Evolutionary conservation across 2,329 filamentous ascomycete species (phyloP), one percentile per base, ranked within the genome.

Genomic region (Pseudogymnoascus verrucosus): DNA sequence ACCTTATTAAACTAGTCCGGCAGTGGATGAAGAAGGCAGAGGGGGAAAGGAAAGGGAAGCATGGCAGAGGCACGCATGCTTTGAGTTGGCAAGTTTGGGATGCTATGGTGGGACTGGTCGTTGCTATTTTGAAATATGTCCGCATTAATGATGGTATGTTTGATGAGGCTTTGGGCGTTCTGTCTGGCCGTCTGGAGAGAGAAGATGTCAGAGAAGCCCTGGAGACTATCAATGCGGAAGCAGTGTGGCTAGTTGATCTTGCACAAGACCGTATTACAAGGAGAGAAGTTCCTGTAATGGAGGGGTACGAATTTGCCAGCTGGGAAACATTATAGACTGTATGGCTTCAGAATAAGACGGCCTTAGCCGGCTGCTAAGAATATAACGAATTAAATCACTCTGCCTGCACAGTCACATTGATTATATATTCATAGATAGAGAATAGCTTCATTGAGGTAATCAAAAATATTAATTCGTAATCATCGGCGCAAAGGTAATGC

Each of bases 211-310:
- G 79, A 59, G 75, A 76, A 36, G 85, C 84, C 10, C 74, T 95
- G 54, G 85, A 89, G 67, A 75, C 72, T 2, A 76, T 88, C 62
- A 92, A 93, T 73, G 78, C 81, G 0, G 90, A 95, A 77, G 88
- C 89, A 1, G 87, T 95, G 3, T 96, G 91, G 91, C 75, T 93
- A 67, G 78, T 79, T 42, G 74, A 84, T 70, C 82, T 83, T 63
- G 76, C 82, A 69, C 73, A 74, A 62, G 80, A 81, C 8, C 67
- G 75, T 65, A 69, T 78, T 37, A 69, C 76, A 62, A 70, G 68
- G 66, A 68, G 73, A 63, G 71, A 74, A 42, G 73, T 71, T 10
- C 81, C 81, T 7, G 68, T 73, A 21, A 69, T 82, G 68, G 76
- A 80, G 4, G 80, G 79, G 0, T 69, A 72, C 61, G 64, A 63